Conservation (phyloP, 1,139 yeast genomes). For the Kodamaea fungicola region DNA sequence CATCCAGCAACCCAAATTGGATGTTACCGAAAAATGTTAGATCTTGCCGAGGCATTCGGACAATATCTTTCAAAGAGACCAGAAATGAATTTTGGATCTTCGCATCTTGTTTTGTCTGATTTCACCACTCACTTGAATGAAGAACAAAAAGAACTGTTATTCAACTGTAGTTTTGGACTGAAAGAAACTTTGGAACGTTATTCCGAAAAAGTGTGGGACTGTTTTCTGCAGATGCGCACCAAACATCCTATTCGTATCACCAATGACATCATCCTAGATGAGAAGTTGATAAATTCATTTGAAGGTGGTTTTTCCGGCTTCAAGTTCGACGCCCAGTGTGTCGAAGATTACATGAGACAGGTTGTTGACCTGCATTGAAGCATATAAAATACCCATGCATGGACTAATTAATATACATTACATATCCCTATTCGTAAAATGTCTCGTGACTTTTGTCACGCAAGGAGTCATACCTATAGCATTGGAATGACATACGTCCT, state of each 20-base stretch:
- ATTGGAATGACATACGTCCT: too few species aligned
- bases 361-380: slow-evolving; percentile 15
- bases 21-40: slow-evolving; percentile 1
- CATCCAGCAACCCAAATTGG: slow-evolving; percentile 1
- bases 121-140: background rate
- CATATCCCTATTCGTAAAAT: too few species aligned
- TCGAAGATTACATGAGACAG: slow-evolving; percentile 24
- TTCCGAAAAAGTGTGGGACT: slow-evolving; percentile 25
- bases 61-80: background rate
- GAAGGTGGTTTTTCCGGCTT: slow-evolving; percentile 22
- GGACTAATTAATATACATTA: background rate
- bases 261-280: slow-evolving; percentile 15
- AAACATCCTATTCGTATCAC: slow-evolving; percentile 17
- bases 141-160: slow-evolving; percentile 7
- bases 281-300: slow-evolving; percentile 17
- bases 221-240: slow-evolving; percentile 20
- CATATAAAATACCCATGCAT: too few species aligned
- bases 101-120: slow-evolving; percentile 1
- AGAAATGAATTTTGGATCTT: background rate
- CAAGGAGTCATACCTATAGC: too few species aligned
- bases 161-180: slow-evolving; percentile 29
- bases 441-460: too few species aligned
- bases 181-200: slow-evolving; percentile 25
- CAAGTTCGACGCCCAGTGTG: slow-evolving; percentile 15
- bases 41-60: slow-evolving; percentile 2